Percentiles rank a stretch among this genome's conserved stretches.
These are phyloP conservation scores for sorghum (Sorghum bicolor) DNA, from an alignment of 176 grass and related monocot species.

Conservation along the genomic window Sorghum_bicolor_NCBIv3 NC_012871.2:4764001-4764500, in stretches of 20 bases:
- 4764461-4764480: background rate
- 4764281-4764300: background rate
- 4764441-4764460: conserved; percentile 35
- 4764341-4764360: conserved; percentile 35
- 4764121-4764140: no score
- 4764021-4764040: no score
- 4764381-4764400: conserved; percentile 26
- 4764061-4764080: no score
- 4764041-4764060: no score
- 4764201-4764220: background rate
- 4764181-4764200: no score
- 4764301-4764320: background rate
- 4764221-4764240: background rate
- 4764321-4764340: conserved; percentile 8
- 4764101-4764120: no score
- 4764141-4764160: no score
- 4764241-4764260: background rate
- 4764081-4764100: no score
- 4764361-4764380: conserved; percentile 37
- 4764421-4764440: conserved; percentile 3
- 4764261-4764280: background rate
- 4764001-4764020: no score
- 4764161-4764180: background rate
- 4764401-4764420: background rate
- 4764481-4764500: no score